Conservation (phyloP, 2,329 filamentous ascomycete genomes). For the Harringtonia aguacate region DNA sequence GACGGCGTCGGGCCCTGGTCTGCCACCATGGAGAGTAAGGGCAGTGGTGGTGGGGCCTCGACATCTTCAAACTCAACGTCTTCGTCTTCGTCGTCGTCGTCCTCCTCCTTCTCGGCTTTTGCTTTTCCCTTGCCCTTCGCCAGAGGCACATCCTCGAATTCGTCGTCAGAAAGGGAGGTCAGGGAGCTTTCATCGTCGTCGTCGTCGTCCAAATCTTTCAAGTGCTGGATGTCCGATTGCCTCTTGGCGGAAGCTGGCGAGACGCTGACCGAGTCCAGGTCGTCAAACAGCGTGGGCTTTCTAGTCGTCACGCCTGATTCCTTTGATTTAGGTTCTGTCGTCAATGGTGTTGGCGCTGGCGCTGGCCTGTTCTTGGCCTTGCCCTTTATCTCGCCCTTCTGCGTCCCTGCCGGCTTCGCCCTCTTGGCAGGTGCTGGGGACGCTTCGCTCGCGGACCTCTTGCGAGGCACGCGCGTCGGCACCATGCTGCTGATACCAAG, state of each 20-base stretch:
- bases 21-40: conserved; percentile 16
- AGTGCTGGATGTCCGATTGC: conserved; percentile 26
- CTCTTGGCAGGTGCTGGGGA: conserved; percentile 27
- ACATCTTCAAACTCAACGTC: conserved; percentile 55
- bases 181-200: conserved; percentile 35
- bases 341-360: neutral
- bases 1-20: conserved; percentile 36
- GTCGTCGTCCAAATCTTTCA: conserved; percentile 19
- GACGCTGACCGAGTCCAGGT: conserved; percentile 40
- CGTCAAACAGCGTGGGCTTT: conserved; percentile 50
- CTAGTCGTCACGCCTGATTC: conserved; percentile 24
- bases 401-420: conserved; percentile 17
- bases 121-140: conserved; percentile 10
- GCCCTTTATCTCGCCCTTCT: conserved; percentile 7
- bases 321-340: neutral
- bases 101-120: conserved; percentile 25
- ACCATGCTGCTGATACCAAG: conserved; percentile 2
- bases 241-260: conserved; percentile 29
- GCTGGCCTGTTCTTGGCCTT: neutral
- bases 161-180: conserved; percentile 44
- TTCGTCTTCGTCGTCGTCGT: conserved; percentile 45
- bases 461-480: conserved; percentile 59
- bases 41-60: conserved; percentile 22
- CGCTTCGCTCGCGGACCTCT: conserved; percentile 40
- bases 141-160: conserved; percentile 41